Percentiles rank a stretch among this genome's conserved stretches.
These are phyloP conservation scores for Penicillium palitans DNA, from an alignment of 2,329 filamentous ascomycete species.

Conservation along the genomic window DNA sequence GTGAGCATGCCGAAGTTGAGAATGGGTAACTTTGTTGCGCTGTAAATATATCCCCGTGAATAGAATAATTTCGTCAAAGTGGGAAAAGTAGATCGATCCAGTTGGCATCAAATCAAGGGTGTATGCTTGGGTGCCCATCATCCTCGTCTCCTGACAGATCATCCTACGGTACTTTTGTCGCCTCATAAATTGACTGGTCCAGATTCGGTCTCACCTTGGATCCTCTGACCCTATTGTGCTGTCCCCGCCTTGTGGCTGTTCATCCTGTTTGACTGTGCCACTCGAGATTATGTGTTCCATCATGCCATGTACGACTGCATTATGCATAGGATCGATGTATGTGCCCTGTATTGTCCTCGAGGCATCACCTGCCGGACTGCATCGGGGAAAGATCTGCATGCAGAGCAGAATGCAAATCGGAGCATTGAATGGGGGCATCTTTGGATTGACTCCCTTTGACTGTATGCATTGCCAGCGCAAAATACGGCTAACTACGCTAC, in stretches of 20 bases:
- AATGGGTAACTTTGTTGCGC: background rate
- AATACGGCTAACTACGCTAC: background rate
- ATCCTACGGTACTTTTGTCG: conserved; percentile 11
- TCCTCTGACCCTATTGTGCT: background rate
- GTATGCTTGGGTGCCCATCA: background rate
- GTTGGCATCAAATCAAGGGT: background rate
- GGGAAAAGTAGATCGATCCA: conserved; percentile 3
- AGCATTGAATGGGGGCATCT: conserved; percentile 16
- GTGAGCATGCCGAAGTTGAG: background rate
- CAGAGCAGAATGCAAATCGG: conserved; percentile 16
- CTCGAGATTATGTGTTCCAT: conserved; percentile 8
- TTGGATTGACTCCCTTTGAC: conserved; percentile 11
- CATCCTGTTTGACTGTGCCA: conserved; percentile 17
- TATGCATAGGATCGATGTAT: conserved; percentile 6
- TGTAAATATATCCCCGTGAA: background rate
- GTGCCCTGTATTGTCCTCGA: conserved; percentile 14
- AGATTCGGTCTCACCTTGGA: conserved; percentile 5
- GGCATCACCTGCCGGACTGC: conserved; percentile 21
- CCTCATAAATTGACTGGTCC: conserved; percentile 15
- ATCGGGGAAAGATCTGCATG: conserved; percentile 19
- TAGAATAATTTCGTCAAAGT: background rate
- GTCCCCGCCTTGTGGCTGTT: conserved; percentile 28
- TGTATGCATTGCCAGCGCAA: background rate
- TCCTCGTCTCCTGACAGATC: conserved; percentile 7
- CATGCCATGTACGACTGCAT: conserved; percentile 6